phyloP scores from a whole-genome alignment of 2,329 filamentous ascomycete species.

The Fusarium goolgardi region DNA sequence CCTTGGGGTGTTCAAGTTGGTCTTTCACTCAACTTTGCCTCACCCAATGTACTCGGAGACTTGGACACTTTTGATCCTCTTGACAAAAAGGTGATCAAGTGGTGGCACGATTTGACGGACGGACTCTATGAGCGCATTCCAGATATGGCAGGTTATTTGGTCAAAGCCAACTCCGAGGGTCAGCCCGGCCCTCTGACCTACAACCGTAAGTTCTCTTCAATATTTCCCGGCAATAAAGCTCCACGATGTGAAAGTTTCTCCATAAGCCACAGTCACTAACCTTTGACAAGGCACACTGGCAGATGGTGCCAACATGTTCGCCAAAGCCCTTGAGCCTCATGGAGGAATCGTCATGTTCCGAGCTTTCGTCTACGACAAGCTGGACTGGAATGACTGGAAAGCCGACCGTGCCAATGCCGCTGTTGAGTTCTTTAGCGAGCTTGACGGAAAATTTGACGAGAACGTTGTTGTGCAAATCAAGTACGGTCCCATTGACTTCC shows the following conservation, averaged over 20 bases:
- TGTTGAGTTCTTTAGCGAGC: constrained; percentile 72
- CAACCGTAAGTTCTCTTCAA: constrained; percentile 55
- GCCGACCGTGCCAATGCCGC: constrained; percentile 77
- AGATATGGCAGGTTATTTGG: constrained; percentile 74
- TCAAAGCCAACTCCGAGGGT: constrained; percentile 79
- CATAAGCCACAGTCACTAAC: not conserved
- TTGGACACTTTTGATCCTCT: constrained; percentile 74
- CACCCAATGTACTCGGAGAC: constrained; percentile 67
- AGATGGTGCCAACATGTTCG: constrained; percentile 62
- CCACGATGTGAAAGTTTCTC: not conserved
- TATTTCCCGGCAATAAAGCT: not conserved
- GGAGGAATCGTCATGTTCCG: constrained; percentile 76
- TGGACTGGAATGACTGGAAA: constrained; percentile 64
- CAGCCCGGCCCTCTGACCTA: constrained; percentile 77
- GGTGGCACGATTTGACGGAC: constrained; percentile 71
- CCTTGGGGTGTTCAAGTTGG: constrained; percentile 75
- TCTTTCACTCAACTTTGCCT: constrained; percentile 75
- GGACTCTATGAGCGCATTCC: constrained; percentile 70
- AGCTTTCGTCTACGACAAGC: constrained; percentile 74
- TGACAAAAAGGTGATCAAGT: constrained; percentile 67
- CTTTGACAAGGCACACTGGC: constrained; percentile 64
- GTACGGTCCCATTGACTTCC: constrained; percentile 79
- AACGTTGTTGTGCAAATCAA: constrained; percentile 81
- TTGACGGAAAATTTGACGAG: constrained; percentile 74
- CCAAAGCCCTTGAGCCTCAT: constrained; percentile 65